Percentiles rank a stretch among this genome's conserved stretches.
Evolutionary conservation across 495 filamentous ascomycete species (phyloP).

Genomic region (Xylaria bambusicola): DNA sequence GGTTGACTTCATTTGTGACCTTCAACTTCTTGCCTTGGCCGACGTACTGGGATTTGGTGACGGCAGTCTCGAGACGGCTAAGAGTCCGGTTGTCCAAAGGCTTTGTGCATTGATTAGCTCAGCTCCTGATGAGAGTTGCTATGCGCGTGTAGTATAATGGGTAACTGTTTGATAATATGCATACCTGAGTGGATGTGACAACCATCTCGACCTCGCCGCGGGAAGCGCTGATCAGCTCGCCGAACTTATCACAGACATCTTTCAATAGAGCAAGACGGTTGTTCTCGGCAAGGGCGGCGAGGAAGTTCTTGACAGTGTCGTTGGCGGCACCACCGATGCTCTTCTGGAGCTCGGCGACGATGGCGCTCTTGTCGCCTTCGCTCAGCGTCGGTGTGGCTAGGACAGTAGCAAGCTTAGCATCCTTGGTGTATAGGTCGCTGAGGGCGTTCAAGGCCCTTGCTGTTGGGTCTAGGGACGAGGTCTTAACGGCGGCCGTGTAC

Average conservation of each 20-base stretch:
- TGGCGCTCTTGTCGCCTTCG: constrained; percentile 74
- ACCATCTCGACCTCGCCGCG: constrained; percentile 90
- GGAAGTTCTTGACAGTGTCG: constrained; percentile 91
- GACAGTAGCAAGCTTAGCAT: constrained; percentile 74
- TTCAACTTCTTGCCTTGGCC: constrained; percentile 96
- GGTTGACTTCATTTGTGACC: constrained; percentile 90
- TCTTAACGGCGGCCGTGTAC: constrained; percentile 95
- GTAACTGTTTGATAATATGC: constrained; percentile 24
- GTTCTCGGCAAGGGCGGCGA: constrained; percentile 87
- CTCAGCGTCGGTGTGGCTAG: constrained; percentile 79
- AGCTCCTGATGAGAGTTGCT: neutral
- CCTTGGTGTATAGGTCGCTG: constrained; percentile 70
- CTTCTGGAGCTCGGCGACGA: constrained; percentile 83
- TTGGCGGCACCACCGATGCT: constrained; percentile 65
- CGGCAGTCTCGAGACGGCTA: constrained; percentile 78
- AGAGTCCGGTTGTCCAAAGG: constrained; percentile 85
- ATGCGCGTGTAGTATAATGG: neutral
- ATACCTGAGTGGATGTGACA: constrained; percentile 86
- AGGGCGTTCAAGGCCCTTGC: constrained; percentile 74
- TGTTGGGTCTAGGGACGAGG: constrained; percentile 75
- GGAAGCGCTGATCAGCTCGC: constrained; percentile 79
- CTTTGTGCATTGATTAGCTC: constrained; percentile 47
- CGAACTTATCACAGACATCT: constrained; percentile 85
- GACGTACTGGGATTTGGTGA: constrained; percentile 84
- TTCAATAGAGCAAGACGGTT: constrained; percentile 85